Evolutionary conservation across 805 yeast species (phyloP).

Genomic region (Zygosaccharomyces lentus): DNA sequence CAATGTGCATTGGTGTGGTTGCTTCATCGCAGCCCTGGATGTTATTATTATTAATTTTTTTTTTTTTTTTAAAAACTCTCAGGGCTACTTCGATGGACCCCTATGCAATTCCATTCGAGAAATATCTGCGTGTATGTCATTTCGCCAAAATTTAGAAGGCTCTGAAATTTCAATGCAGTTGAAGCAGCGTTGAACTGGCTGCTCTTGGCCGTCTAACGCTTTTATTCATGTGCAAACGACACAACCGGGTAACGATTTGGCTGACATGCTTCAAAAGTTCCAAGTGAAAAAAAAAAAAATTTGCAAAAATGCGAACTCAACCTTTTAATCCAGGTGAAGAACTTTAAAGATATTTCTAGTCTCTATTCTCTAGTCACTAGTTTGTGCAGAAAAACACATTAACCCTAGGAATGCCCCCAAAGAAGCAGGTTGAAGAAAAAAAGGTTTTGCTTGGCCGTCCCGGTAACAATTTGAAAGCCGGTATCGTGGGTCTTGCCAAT

Average conservation of each 20-base stretch:
- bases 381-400: not conserved
- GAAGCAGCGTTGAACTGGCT: not conserved
- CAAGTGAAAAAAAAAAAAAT: not conserved
- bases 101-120: too few relatives aligned
- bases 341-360: not conserved
- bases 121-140: too few relatives aligned
- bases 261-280: not conserved
- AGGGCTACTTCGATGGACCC: too few relatives aligned
- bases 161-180: too few relatives aligned
- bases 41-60: too few relatives aligned
- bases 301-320: slow-evolving; percentile 3
- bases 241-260: not conserved
- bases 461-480: slow-evolving; percentile 68
- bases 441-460: slow-evolving; percentile 82
- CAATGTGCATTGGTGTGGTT: too few relatives aligned
- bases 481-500: slow-evolving; percentile 92
- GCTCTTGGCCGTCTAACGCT: not conserved
- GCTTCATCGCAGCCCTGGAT: too few relatives aligned
- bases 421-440: slow-evolving; percentile 46
- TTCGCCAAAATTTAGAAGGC: too few relatives aligned
- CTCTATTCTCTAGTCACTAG: not conserved
- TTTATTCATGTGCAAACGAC: too few relatives aligned
- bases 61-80: too few relatives aligned
- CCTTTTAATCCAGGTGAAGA: not conserved
- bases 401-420: slow-evolving; percentile 34